These are phyloP conservation scores for Spathaspora boniae DNA, from an alignment of 805 yeast species.

Conservation along the genomic window DNA sequence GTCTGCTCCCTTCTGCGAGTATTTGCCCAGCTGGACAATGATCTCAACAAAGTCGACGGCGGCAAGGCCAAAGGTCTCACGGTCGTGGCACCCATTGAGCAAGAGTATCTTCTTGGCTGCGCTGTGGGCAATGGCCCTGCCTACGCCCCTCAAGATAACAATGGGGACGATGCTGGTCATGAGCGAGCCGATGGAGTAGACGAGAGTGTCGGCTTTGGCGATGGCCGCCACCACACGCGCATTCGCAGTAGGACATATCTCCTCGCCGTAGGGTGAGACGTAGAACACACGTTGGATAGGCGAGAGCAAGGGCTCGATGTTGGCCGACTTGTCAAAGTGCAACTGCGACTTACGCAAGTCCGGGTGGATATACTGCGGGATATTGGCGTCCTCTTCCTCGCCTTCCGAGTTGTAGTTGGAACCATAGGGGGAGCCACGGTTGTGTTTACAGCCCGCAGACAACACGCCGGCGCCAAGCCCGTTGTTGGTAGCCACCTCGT, in stretches of 20 bases:
- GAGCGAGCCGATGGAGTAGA: conserved; percentile 83
- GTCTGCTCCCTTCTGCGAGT: conserved; percentile 39
- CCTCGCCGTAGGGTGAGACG: conserved; percentile 85
- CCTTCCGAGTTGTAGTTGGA: conserved; percentile 11
- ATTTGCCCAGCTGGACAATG: conserved; percentile 52
- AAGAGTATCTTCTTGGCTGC: conserved; percentile 50
- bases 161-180: conserved; percentile 87
- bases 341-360: conserved; percentile 72
- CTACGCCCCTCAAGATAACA: conserved; percentile 67
- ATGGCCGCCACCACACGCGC: conserved; percentile 54
- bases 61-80: conserved; percentile 72
- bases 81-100: conserved; percentile 70
- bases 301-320: conserved; percentile 58
- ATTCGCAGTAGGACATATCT: conserved; percentile 72
- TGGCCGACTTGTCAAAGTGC: conserved; percentile 59
- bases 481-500: conserved; percentile 8
- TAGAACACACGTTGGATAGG: conserved; percentile 74
- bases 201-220: conserved; percentile 47
- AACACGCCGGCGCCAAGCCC: conserved; percentile 1
- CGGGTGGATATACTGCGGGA: conserved; percentile 74
- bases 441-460: neutral
- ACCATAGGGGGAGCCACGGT: neutral
- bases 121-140: conserved; percentile 48
- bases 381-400: conserved; percentile 56
- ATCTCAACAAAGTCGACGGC: conserved; percentile 58